Evolutionary conservation across 371 early-diverging fungal species (phyloP), one percentile per base, ranked within the genome.

Genomic region (Mucor plumbeus): DNA sequence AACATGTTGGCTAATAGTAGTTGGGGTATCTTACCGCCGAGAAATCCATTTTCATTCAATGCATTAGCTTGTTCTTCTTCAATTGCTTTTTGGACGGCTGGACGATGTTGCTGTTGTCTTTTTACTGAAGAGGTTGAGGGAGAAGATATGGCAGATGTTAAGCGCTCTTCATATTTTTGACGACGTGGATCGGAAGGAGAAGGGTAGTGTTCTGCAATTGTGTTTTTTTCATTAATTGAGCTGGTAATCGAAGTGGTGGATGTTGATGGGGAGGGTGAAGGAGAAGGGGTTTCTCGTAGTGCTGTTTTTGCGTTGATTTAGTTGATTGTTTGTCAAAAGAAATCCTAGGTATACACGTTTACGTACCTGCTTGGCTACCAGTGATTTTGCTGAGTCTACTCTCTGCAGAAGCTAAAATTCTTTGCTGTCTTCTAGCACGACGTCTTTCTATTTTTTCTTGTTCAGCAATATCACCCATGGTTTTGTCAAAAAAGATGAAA

Each of bases 351-450:
- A 33, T 56, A 19, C 40, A 50, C 4, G 36, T 17, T 13, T 39
- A 68, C 67, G 68, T 76, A 79, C 82, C 75, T 64, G 73, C 73
- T 39, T 78, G 80, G 13, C 84, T 87, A 50, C 83, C 82, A 11
- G 87, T 88, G 57, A 88, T 88, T 55, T 81, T 80, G 68, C 74
- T 81, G 47, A 88, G 59, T 44, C 89, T 70, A 68, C 85, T 84
- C 47, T 78, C 82, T 34, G 86, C 89, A 17, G 84, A 83, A 6
- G 85, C 85, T 34, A 87, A 73, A 58, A 88, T 88, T 61, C 75
- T 77, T 71, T 85, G 83, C 62, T 88, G 87, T 26, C 89, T 78
- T 58, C 81, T 80, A 47, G 85, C 83, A 35, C 89, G 83, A 56
- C 89, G 82, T 55, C 78, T 78, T 72, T 86, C 84, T 17, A 78